Base-by-base conservation (phyloP, 1,139 yeast genomes). In the Lodderomyces jiufengensis region DNA sequence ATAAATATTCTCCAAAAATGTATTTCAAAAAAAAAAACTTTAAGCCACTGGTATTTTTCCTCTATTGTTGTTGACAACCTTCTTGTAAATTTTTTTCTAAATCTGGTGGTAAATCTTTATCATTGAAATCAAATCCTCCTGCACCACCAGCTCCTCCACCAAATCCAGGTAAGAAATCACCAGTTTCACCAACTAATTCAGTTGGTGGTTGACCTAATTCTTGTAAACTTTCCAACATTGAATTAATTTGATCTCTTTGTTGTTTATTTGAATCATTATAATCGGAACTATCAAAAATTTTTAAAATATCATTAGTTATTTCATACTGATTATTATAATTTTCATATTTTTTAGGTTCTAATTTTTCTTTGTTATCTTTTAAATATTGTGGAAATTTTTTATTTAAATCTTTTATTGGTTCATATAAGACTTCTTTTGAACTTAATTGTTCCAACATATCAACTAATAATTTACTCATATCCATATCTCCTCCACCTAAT, bases 121-220 rank as follows among this genome's bases (percentile, higher is more conserved):
- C 66, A 34, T 61, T 61, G 37, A 70, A 66, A 32, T 68, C 76
- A 39, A 66, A 48, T 20, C 57, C 59, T 24, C 38, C 46, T 10
- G 45, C 49, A 14, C 44, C 44, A n/a, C 15, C 31, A 15, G 21
- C 26, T 10, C 53, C 59, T 15, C 54, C 57, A 18, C 54, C 57
- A 22, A 50, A 49, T 9, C 57, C 63, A 8, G 63, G 64, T 29
- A 52, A 43, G 48, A 80, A 76, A 35, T 76, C 73, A 18, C 73
- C 70, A 25, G 78, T 66, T 36, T 80, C 87, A 24, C 86, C 90
- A 43, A 83, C 77, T 32, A 86, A 67, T 37, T 84, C 95, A 20
- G 74, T 61, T 3, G 98, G 98, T 1, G 96, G 95, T 51, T 87
- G 85, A 0, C 97, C 97, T 33, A 86, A 66, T 38, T 82, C 90